Evolutionary conservation across 768 basidiomycete genomes (phyloP), one percentile per base, ranked within the genome.

Genomic region (Pisolithus orientalis): DNA sequence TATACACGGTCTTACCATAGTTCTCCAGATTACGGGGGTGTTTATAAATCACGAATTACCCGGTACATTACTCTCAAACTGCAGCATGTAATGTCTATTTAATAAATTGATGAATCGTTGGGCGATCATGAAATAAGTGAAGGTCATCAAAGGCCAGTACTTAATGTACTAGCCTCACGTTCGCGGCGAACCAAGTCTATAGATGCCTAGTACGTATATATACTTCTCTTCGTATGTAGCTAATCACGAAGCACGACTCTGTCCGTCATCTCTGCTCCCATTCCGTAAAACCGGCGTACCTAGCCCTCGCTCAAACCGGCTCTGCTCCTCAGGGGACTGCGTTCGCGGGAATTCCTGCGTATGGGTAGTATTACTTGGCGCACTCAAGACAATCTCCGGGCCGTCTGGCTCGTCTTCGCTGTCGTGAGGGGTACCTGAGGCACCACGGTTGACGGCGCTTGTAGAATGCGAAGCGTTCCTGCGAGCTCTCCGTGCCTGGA

Each of bases 401-500:
- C 63, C 68, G 45, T 72, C 66, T 40, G 66, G 66, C 55, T 74
- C 72, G 27, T 73, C 74, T 40, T 74, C 72, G n/a, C 70, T 62
- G 51, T 69, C 69, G 24, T 51, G 66, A 0, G 72, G 70, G 13
- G 71, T 69, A 39, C 64, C 72, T 5, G 32, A 39, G 10, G 51
- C 32, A n/a, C 69, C 68, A 17, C 60, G 56, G 17, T 54, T 55
- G 27, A 56, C 62, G 24, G 59, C 52, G 17, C 58, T 46, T 14
- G 37, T 54, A n/a, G 62, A 54, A 2, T 63, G 69, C 14, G 73
- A 65, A 5, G 71, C 62, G 13, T 68, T 68, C 55, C 84, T 72
- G 44, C 85, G 76, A 6, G 84, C 84, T 45, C 80, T 73, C 29
- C 87, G 80, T 3, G 90, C 90, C 60, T 93, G 84, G 75, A 90